These are phyloP conservation scores for Marchantia paleacea DNA, from an alignment of 225 moss, liverwort and hornwort species.

Conservation along the genomic window DNA sequence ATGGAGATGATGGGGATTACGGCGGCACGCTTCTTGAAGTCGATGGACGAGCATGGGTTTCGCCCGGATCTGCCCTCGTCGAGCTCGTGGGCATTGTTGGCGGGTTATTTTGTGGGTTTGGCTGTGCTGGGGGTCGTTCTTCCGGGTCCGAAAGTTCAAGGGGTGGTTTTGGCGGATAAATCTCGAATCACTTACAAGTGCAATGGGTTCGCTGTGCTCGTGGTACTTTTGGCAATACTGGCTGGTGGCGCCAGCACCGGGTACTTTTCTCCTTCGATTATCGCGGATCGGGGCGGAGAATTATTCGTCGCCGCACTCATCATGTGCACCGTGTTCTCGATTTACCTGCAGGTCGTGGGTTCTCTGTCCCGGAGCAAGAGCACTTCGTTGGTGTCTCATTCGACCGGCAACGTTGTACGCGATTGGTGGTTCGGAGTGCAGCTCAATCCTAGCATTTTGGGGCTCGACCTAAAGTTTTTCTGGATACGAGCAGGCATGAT, in stretches of 20 bases:
- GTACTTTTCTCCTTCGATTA: conserved; percentile 50
- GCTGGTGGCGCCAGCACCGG: conserved; percentile 46
- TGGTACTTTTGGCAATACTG: conserved; percentile 60
- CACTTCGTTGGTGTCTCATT: conserved; percentile 67
- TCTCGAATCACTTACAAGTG: conserved; percentile 69
- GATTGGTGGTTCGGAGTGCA: conserved; percentile 99
- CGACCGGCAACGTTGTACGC: conserved; percentile 62
- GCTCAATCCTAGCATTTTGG: conserved; percentile 80
- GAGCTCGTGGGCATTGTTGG: conserved; percentile 33
- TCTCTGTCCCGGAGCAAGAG: conserved; percentile 58
- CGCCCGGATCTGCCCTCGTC: conserved; percentile 26
- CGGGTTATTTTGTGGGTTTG: conserved; percentile 63
- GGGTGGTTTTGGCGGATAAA: conserved; percentile 71
- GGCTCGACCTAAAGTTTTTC: conserved; percentile 92
- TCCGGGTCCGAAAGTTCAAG: conserved; percentile 66
- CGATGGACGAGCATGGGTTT: conserved; percentile 31
- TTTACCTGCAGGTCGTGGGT: conserved; percentile 54
- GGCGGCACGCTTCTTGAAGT: conserved; percentile 18
- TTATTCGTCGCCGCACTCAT: conserved; percentile 37
- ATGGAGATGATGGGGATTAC: neutral
- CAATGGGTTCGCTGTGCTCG: conserved; percentile 74
- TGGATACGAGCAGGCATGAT: conserved; percentile 99
- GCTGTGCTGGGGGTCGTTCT: conserved; percentile 63
- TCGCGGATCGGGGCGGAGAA: conserved; percentile 42
- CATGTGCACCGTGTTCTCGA: conserved; percentile 49